These are phyloP conservation scores for Alternaria tenuissima DNA, from an alignment of 2,329 filamentous ascomycete genomes.

Conservation along the genomic window DNA sequence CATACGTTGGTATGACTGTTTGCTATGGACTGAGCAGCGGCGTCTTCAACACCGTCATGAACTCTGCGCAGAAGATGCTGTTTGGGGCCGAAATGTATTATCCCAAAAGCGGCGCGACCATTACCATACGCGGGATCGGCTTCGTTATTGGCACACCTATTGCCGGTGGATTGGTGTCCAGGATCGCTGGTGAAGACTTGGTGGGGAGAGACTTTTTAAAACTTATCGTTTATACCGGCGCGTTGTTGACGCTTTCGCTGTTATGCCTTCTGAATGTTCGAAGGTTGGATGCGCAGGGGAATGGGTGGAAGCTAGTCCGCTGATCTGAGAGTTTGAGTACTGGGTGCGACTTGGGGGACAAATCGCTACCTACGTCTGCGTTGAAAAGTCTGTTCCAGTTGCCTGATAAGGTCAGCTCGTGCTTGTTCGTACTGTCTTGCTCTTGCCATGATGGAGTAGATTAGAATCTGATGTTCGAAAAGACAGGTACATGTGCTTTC, in stretches of 20 bases:
- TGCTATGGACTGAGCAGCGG: slow-evolving; percentile 31
- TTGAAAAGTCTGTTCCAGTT: neutral
- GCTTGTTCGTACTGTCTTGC: neutral
- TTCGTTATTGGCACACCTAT: slow-evolving; percentile 30
- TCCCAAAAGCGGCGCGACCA: slow-evolving; percentile 28
- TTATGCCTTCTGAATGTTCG: slow-evolving; percentile 24
- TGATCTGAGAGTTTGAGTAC: slow-evolving; percentile 3
- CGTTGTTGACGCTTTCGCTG: slow-evolving; percentile 14
- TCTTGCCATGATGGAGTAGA: neutral
- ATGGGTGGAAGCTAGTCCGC: slow-evolving; percentile 27
- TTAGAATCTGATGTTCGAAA: neutral
- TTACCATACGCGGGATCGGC: slow-evolving; percentile 30
- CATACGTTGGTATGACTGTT: slow-evolving; percentile 31
- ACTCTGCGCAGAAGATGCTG: slow-evolving; percentile 26
- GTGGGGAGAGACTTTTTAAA: slow-evolving; percentile 19
- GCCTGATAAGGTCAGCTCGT: neutral
- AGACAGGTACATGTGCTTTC: neutral
- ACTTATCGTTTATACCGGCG: slow-evolving; percentile 28
- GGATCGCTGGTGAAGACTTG: slow-evolving; percentile 19
- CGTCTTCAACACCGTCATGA: slow-evolving; percentile 27
- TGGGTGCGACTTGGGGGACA: neutral
- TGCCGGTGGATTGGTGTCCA: slow-evolving; percentile 28
- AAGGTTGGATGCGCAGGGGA: slow-evolving; percentile 22
- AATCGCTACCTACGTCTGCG: neutral
- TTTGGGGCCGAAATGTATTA: slow-evolving; percentile 36